phyloP scores from a whole-genome alignment of 2,329 filamentous ascomycete species.

The Paraphoma chrysanthemicola region DNA sequence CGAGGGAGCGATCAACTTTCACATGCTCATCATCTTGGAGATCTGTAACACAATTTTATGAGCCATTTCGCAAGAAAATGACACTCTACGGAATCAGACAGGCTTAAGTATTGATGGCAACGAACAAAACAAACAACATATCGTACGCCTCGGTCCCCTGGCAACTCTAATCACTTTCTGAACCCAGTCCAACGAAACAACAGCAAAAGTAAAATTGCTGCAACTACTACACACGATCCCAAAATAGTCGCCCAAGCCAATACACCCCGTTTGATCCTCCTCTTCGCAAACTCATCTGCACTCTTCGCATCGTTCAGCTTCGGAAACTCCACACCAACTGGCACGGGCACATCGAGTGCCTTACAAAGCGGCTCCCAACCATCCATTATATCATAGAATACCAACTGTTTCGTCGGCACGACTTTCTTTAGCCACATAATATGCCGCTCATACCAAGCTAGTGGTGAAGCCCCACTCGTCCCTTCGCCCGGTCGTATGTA shows the following conservation, averaged over 20 bases:
- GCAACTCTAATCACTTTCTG: no score
- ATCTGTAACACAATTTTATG: no score
- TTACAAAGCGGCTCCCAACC: neutral
- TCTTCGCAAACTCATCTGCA: neutral
- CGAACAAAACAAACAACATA: no score
- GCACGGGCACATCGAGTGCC: neutral
- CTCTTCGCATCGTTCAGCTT: neutral
- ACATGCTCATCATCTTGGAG: no score
- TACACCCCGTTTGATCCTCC: neutral
- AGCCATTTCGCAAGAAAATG: no score
- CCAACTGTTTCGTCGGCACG: neutral
- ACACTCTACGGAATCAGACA: no score
- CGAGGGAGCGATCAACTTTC: no score
- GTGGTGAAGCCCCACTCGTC: neutral
- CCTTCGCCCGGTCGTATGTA: slow-evolving; percentile 1
- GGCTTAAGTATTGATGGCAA: no score
- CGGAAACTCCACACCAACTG: neutral
- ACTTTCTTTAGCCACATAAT: neutral
- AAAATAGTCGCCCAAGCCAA: neutral
- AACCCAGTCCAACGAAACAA: no score
- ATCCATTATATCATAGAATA: neutral
- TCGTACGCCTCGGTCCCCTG: no score
- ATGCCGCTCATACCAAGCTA: neutral
- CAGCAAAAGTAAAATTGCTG: no score
- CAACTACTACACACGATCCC: no score